phyloP scores from a whole-genome alignment of 805 yeast genomes.

The Lachancea thermotolerans region DNA sequence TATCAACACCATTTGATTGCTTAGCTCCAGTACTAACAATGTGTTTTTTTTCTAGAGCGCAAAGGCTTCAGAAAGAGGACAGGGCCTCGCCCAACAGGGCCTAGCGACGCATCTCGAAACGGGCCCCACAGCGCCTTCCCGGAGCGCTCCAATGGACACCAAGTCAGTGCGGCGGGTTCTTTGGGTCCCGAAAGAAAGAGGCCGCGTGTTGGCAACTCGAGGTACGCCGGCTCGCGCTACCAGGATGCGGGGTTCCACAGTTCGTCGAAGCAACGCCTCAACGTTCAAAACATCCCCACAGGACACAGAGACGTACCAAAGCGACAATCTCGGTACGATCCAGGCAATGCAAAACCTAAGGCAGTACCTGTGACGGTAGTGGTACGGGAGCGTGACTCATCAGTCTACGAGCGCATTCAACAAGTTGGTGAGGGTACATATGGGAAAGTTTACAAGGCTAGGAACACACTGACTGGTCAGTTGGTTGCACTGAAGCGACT shows the following conservation, averaged over 20 bases:
- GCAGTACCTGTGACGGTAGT: constrained; percentile 5
- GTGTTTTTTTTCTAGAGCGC: neutral
- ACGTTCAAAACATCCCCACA: constrained; percentile 5
- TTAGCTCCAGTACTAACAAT: neutral
- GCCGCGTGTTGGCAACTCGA: constrained; percentile 1
- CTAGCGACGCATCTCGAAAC: neutral
- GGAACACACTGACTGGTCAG: constrained; percentile 57
- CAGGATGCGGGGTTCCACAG: constrained; percentile 2
- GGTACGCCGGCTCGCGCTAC: constrained; percentile 6
- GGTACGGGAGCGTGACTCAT: constrained; percentile 15
- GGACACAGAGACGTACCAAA: constrained; percentile 4
- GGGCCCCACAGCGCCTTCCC: neutral
- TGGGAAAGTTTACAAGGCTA: constrained; percentile 57
- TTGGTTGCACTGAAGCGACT: constrained; percentile 82
- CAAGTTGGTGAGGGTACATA: constrained; percentile 99
- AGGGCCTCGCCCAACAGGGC: constrained; percentile 5
- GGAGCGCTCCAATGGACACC: constrained; percentile 1
- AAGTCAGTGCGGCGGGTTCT: neutral
- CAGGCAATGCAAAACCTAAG: constrained; percentile 3
- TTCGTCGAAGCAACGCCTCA: neutral
- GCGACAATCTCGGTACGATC: constrained; percentile 6
- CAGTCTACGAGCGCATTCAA: constrained; percentile 56
- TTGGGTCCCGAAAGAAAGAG: constrained; percentile 3
- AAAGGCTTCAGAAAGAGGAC: constrained; percentile 6
- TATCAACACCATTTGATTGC: too few species aligned